A percentile compares a stretch with the other conserved stretches of the same genome.
Evolutionary conservation across 371 early-diverging fungal species (phyloP).

Genomic region (Massospora cicadina): DNA sequence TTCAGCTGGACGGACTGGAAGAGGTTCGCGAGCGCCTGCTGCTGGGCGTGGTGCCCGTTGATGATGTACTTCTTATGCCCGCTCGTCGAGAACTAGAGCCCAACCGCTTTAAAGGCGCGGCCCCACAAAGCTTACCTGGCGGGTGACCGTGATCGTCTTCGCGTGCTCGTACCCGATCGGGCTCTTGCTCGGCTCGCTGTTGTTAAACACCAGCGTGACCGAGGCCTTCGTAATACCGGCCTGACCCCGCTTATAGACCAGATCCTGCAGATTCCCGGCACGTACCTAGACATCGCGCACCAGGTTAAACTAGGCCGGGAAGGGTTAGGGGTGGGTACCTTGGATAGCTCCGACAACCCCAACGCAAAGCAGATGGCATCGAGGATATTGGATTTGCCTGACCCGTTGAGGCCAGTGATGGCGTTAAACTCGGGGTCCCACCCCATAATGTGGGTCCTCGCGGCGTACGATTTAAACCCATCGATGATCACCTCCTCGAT

Average conservation of each 20-base stretch:
- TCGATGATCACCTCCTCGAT: conserved; percentile 92
- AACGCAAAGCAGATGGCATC: conserved; percentile 99
- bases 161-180: conserved; percentile 84
- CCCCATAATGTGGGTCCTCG: conserved; percentile 82
- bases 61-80: conserved; percentile 92
- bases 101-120: not conserved
- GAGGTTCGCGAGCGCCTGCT: conserved; percentile 75
- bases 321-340: conserved; percentile 30
- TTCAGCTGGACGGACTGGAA: conserved; percentile 95
- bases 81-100: conserved; percentile 57
- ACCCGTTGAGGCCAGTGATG: conserved; percentile 99
- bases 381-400: conserved; percentile 98
- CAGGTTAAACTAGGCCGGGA: not conserved
- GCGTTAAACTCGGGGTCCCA: conserved; percentile 98
- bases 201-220: conserved; percentile 92
- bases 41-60: conserved; percentile 83
- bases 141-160: conserved; percentile 77
- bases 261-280: conserved; percentile 82
- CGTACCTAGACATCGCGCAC: conserved; percentile 55
- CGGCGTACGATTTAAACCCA: conserved; percentile 95
- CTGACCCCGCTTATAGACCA: conserved; percentile 95
- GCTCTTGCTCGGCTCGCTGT: conserved; percentile 61
- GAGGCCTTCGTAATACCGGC: conserved; percentile 93
- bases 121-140: conserved; percentile 43
- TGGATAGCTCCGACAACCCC: conserved; percentile 80